Percentiles rank a stretch among this genome's conserved stretches.
Conservation (phyloP, 768 basidiomycete species). For the Dentipellis sp. region DNA sequence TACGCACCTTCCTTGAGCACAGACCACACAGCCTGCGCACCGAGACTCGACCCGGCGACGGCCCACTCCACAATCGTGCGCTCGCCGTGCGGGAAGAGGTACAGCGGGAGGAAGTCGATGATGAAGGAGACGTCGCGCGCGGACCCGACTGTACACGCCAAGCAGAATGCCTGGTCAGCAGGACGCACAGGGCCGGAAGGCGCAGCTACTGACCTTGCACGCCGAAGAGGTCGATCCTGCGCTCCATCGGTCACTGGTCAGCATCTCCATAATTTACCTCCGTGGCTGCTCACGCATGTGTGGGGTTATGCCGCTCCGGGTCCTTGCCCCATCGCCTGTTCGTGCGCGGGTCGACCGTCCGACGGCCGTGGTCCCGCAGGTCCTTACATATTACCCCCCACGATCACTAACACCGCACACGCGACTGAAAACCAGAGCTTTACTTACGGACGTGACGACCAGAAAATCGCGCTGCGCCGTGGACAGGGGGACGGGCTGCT, state of each 20-base stretch:
- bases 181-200: background rate
- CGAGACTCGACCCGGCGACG: slow-evolving; percentile 69
- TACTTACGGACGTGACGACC: slow-evolving; percentile 37
- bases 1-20: slow-evolving; percentile 38
- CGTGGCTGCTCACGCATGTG: slow-evolving; percentile 29
- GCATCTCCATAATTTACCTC: too few species aligned
- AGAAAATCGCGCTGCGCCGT: slow-evolving; percentile 29
- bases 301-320: slow-evolving; percentile 26
- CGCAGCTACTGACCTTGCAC: slow-evolving; percentile 27
- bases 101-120: slow-evolving; percentile 69
- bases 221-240: slow-evolving; percentile 39
- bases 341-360: slow-evolving; percentile 26
- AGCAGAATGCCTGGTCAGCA: background rate
- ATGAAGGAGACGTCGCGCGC: slow-evolving; percentile 70
- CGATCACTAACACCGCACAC: background rate
- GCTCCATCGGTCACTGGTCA: too few species aligned
- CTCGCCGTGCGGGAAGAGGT: slow-evolving; percentile 63
- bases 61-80: slow-evolving; percentile 58
- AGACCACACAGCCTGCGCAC: slow-evolving; percentile 81
- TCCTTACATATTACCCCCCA: slow-evolving; percentile 25
- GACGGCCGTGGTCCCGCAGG: slow-evolving; percentile 42
- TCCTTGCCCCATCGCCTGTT: slow-evolving; percentile 31
- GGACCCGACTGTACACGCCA: slow-evolving; percentile 40
- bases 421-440: too few species aligned
- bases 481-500: slow-evolving; percentile 2